Percentiles rank a stretch among this genome's conserved stretches.
Evolutionary conservation across 164 flowering plant species (phyloP).

Genomic region (Kalanchoe fedtschenkoi): DNA sequence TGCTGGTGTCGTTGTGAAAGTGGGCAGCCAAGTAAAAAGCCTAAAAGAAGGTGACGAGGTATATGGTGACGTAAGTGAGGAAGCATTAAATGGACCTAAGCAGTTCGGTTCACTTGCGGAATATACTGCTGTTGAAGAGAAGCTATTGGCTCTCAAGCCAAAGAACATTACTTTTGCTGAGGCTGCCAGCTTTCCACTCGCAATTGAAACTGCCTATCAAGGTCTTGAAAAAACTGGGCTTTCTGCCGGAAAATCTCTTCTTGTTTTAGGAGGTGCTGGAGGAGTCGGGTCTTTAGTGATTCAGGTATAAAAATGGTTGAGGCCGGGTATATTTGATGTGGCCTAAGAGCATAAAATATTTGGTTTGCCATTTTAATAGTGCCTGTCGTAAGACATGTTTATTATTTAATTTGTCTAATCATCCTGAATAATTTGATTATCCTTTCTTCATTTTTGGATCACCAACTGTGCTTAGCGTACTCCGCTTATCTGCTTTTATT

Average conservation of each 20-base stretch:
- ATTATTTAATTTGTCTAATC: background rate
- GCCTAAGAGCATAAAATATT: too few relatives aligned
- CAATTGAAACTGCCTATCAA: conserved; percentile 85
- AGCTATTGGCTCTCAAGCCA: conserved; percentile 72
- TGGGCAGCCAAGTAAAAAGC: conserved; percentile 70
- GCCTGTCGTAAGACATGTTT: background rate
- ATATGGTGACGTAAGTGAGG: conserved; percentile 85
- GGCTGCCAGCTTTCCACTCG: conserved; percentile 90
- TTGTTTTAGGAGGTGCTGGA: conserved; percentile 91
- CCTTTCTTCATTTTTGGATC: background rate
- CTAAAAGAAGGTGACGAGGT: conserved; percentile 91
- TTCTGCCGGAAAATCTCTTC: conserved; percentile 81
- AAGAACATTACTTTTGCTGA: conserved; percentile 64
- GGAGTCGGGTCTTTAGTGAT: conserved; percentile 93
- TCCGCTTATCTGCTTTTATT: background rate
- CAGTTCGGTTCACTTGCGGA: conserved; percentile 85
- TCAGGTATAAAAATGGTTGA: conserved; percentile 46
- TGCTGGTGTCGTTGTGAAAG: conserved; percentile 87
- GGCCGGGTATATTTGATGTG: too few relatives aligned
- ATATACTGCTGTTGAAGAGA: conserved; percentile 94
- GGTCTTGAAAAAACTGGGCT: conserved; percentile 81
- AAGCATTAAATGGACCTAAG: conserved; percentile 80
- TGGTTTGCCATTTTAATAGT: background rate
- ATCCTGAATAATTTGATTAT: background rate
- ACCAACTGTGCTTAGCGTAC: too few relatives aligned